Evolutionary conservation across 495 filamentous ascomycete genomes (phyloP), one percentile per base, ranked within the genome.

Genomic region (Daldinia vernicosa): DNA sequence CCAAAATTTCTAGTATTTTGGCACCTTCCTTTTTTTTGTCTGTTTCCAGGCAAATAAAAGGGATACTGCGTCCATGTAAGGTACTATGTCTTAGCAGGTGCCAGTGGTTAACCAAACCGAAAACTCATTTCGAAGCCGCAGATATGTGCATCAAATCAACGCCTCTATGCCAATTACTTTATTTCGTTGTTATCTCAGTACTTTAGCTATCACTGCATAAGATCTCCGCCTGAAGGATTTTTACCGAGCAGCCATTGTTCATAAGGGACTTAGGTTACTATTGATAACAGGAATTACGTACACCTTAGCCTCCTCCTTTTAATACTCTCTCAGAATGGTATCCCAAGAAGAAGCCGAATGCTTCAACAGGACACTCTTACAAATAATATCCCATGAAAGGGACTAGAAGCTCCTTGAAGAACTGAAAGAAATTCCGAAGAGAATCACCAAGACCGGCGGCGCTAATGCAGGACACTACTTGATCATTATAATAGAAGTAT

Each of bases 401-500:
- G 27, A 28, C 6, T 53, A 53, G 50, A n/a, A 53, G 30, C 27
- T 53, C 50, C 50, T 30, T 17, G 50, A 53, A 12, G 50, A 53
- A 30, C 15, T 53, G 26, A 12, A 0, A 11, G 12, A 53, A 2
- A 53, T 53, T 15, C 50, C 50, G 14, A 30, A 0, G 12, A 53
- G 27, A 30, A 26, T 30, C 14, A 30, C 11, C 22, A 17, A 17
- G 26, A 1, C 12, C 26, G 27, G 11, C 14, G 27, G 27, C n/a
- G n/a, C 14, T 24, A 30, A 53, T 17, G 26, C 7, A 1, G 14
- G 0, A 4, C 26, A 30, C 27, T 53, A 53, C 50, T 15, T 53
- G 3, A 6, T 24, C 15, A 11, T 30, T 6, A 0, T 53, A 15
- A 26, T 2, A n/a, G 50, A n/a, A 53, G 27, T 8, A 53, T 53